Conservation (phyloP, 371 early-diverging fungal species). For the Cokeromyces recurvatus region DNA sequence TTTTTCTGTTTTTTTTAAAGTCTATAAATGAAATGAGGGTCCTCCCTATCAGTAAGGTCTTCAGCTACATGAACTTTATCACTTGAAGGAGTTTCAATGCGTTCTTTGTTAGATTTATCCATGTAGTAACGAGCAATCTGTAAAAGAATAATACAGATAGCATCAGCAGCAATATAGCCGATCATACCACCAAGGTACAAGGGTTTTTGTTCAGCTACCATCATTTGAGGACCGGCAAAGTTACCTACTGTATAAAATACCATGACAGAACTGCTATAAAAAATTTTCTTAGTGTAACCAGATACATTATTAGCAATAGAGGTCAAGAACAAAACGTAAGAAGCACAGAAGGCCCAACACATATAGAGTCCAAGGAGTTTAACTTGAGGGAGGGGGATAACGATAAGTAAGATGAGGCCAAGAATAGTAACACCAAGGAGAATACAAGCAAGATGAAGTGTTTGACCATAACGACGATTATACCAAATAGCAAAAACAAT, state of each 20-base stretch:
- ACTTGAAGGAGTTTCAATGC: background rate
- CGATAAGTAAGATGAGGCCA: constrained; percentile 31
- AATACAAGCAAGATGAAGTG: constrained; percentile 22
- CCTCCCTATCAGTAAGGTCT: constrained; percentile 25
- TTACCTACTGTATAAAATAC: constrained; percentile 26
- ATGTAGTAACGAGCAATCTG: constrained; percentile 11
- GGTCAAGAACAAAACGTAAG: constrained; percentile 4
- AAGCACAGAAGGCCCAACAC: constrained; percentile 26
- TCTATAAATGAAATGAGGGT: constrained; percentile 20
- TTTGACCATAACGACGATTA: constrained; percentile 31
- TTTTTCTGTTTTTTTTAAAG: constrained; percentile 5
- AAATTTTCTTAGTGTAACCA: constrained; percentile 32
- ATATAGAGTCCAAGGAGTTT: constrained; percentile 33
- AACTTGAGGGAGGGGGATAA: constrained; percentile 30
- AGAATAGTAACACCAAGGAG: constrained; percentile 22
- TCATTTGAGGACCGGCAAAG: constrained; percentile 32
- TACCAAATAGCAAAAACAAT: constrained; percentile 31
- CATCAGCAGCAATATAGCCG: constrained; percentile 21
- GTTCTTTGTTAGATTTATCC: constrained; percentile 19
- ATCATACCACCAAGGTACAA: constrained; percentile 29
- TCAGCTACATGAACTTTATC: constrained; percentile 2
- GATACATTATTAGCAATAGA: constrained; percentile 14
- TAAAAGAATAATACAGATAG: constrained; percentile 20
- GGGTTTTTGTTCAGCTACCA: constrained; percentile 22
- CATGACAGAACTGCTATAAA: constrained; percentile 20